Base-by-base conservation (phyloP, 176 grass and related monocot species). In the Otatea glauca region DNA sequence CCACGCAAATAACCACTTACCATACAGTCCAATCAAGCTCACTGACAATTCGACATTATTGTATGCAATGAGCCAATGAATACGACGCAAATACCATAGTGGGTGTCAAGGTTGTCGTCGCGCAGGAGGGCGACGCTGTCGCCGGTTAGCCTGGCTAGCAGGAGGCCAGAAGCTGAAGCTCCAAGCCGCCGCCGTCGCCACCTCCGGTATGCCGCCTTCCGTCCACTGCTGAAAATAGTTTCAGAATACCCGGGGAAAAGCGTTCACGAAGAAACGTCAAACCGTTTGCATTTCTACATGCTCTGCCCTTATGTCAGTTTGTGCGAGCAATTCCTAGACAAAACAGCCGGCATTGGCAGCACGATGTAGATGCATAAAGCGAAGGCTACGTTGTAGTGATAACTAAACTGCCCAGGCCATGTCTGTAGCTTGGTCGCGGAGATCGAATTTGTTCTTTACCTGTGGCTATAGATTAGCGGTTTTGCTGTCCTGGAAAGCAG, bases 101-200 rank as follows among this genome's bases (percentile, higher is more conserved):
- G 83, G 44, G 83, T 88, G 47, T 88, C 65, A 27, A 86, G 78
- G 75, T 79, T 92, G 47, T 75, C 68, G 62, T 83, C 84, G 14
- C 85, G 25, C 76, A 93, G 72, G 70, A 84, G 60, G 24, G 65
- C 37, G 38, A 90, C 64, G 84, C 71, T 71, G 77, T 88, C 71
- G 60, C 88, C 79, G 45, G 49, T 15, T 53, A 16, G 49, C 12
- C 86, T 86, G 82, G 86, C 66, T 88, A 88, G 83, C 74, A 88
- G 35, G 85, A 43, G 41, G 8, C 8, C 41, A 43, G 34, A 80
- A 89, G 80, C 88, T 89, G 17, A 89, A 76, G 53, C 87, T 43
- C 81, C 84, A 88, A 45, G 81, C 84, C 4, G 84, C 81, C 17
- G 72, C 87, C 88, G 87, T 82, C 48, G 81, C 81, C 39, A 90